Evolutionary conservation across 2,329 filamentous ascomycete genomes (phyloP).

Genomic region (Bretziella fagacearum): DNA sequence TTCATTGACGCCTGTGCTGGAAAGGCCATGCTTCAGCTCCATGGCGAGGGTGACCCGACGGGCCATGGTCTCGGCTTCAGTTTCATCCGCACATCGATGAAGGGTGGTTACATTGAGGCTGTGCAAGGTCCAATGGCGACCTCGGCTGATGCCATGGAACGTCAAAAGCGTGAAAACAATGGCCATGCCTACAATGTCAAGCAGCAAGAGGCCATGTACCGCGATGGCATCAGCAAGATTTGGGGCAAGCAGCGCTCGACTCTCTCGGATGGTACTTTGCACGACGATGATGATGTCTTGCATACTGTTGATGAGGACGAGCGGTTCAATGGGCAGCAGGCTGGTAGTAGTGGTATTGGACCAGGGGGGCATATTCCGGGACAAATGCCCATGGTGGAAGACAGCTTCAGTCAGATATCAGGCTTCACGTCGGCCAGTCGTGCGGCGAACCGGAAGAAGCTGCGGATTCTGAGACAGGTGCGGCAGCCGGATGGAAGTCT

Average conservation of each 20-base stretch:
- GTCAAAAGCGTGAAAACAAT: conserved; percentile 73
- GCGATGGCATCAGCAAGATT: conserved; percentile 76
- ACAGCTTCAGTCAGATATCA: conserved; percentile 65
- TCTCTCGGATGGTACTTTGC: conserved; percentile 54
- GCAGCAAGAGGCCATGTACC: conserved; percentile 80
- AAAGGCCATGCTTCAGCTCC: conserved; percentile 91
- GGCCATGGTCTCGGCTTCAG: conserved; percentile 88
- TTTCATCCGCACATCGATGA: conserved; percentile 97
- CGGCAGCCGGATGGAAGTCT: conserved; percentile 29
- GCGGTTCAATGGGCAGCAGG: conserved; percentile 47
- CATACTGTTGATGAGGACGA: conserved; percentile 46
- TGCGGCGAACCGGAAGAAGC: conserved; percentile 41
- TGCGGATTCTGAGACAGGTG: conserved; percentile 54
- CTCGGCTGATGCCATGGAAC: conserved; percentile 69
- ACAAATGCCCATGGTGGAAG: conserved; percentile 47
- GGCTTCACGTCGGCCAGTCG: conserved; percentile 49
- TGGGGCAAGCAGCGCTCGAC: conserved; percentile 79
- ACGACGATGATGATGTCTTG: conserved; percentile 43
- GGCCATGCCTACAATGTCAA: conserved; percentile 97
- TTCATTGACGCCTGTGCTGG: conserved; percentile 86
- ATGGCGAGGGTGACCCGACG: conserved; percentile 88
- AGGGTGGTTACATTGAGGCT: conserved; percentile 80
- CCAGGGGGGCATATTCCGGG: conserved; percentile 35
- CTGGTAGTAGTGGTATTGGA: not conserved
- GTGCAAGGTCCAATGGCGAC: conserved; percentile 49